A percentile compares a stretch with the other conserved stretches of the same genome.
phyloP scores from a whole-genome alignment of 2,329 filamentous ascomycete species.

The Cephalotrichum gorgonifer region DNA sequence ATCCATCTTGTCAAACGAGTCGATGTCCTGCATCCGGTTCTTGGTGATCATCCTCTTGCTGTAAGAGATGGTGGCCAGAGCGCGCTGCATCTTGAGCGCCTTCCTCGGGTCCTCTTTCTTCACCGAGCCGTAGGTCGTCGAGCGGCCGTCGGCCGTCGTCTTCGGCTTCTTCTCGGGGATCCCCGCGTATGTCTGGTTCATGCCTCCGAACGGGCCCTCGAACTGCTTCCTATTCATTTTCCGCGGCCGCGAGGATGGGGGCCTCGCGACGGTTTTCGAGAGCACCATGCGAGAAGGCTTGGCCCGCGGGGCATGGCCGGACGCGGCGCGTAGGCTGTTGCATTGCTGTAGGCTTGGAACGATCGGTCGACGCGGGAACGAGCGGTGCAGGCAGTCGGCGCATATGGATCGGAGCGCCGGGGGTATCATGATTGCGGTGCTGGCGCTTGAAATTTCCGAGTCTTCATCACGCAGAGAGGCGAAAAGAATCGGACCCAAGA shows the following conservation, averaged over 20 bases:
- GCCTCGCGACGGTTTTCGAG: constrained; percentile 38
- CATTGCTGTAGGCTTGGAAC: neutral
- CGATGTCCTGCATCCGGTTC: constrained; percentile 52
- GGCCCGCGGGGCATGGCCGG: neutral
- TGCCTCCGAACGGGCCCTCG: constrained; percentile 42
- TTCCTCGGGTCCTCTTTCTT: constrained; percentile 38
- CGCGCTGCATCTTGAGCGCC: constrained; percentile 87
- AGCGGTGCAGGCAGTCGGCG: neutral
- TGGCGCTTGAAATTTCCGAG: neutral
- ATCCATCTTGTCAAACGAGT: constrained; percentile 72
- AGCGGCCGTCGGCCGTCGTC: neutral
- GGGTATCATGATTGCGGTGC: neutral
- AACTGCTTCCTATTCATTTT: constrained; percentile 24
- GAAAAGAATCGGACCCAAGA: too few species aligned
- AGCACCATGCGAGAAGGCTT: constrained; percentile 47
- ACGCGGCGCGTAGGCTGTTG: constrained; percentile 1
- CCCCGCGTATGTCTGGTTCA: constrained; percentile 43
- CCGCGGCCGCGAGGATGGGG: constrained; percentile 21
- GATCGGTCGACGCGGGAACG: neutral
- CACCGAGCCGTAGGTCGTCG: constrained; percentile 4
- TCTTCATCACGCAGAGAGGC: neutral
- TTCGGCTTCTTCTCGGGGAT: constrained; percentile 12
- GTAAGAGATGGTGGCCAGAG: constrained; percentile 69
- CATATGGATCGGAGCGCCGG: constrained; percentile 1
- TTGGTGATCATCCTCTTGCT: constrained; percentile 45